These are phyloP conservation scores for Pilaira anomala DNA, from an alignment of 192 early-diverging fungal species.

Conservation along the genomic window DNA sequence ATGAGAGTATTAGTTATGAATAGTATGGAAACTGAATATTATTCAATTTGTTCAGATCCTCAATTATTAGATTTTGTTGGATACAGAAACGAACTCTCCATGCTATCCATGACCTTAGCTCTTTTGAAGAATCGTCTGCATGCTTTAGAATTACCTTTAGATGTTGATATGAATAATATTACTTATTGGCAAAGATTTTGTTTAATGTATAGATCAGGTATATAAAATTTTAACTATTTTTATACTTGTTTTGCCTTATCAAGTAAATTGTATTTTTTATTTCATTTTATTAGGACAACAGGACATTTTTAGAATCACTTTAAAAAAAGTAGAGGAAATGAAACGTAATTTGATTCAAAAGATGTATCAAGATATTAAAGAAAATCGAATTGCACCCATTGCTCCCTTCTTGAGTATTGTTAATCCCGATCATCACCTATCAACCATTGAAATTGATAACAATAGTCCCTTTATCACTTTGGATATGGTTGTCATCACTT, in stretches of 20 bases:
- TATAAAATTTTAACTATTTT: neutral
- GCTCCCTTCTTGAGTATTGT: slow-evolving; percentile 30
- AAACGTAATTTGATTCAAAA: slow-evolving; percentile 10
- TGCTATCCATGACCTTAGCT: slow-evolving; percentile 43
- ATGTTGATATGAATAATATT: neutral
- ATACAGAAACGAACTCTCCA: slow-evolving; percentile 58
- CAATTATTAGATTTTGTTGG: slow-evolving; percentile 39
- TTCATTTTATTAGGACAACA: slow-evolving; percentile 27
- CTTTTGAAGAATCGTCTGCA: slow-evolving; percentile 44
- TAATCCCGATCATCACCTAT: neutral
- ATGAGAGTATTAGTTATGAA: slow-evolving; percentile 73
- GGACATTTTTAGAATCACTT: slow-evolving; percentile 14
- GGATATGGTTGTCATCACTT: slow-evolving; percentile 20
- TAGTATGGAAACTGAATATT: slow-evolving; percentile 36
- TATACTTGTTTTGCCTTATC: neutral
- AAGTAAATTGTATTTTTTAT: neutral
- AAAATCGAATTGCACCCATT: neutral
- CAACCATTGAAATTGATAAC: neutral
- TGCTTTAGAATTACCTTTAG: neutral
- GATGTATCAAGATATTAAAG: slow-evolving; percentile 8
- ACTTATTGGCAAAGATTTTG: slow-evolving; percentile 44
- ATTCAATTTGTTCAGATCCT: neutral
- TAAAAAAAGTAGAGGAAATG: neutral
- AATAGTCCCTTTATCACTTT: slow-evolving; percentile 8
- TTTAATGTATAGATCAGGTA: slow-evolving; percentile 51